Conservation (phyloP, 805 yeast species). For the Lipomyces lipofer region DNA sequence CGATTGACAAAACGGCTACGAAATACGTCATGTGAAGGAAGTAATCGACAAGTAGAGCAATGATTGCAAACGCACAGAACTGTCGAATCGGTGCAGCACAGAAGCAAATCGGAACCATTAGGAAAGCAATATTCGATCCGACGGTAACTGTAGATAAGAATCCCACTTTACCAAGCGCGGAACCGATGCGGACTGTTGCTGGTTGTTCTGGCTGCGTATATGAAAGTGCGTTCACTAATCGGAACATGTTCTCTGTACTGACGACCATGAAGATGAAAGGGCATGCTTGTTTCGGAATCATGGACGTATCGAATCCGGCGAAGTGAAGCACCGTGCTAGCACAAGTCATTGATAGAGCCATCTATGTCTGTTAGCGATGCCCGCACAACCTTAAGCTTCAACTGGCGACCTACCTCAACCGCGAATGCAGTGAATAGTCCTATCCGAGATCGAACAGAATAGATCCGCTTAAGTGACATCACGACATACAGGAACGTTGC, state of each 20-base stretch:
- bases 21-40: constrained; percentile 63
- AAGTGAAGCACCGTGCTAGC: constrained; percentile 16
- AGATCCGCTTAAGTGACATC: constrained; percentile 43
- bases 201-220: constrained; percentile 48
- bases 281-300: constrained; percentile 39
- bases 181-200: constrained; percentile 43
- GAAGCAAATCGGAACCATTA: constrained; percentile 32
- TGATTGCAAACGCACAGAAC: constrained; percentile 48
- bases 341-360: constrained; percentile 17
- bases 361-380: not conserved
- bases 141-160: constrained; percentile 45
- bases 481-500: constrained; percentile 35
- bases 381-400: not conserved
- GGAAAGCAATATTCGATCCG: constrained; percentile 35
- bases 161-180: constrained; percentile 43
- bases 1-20: constrained; percentile 65
- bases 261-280: constrained; percentile 47
- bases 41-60: constrained; percentile 59
- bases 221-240: constrained; percentile 46
- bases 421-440: constrained; percentile 48
- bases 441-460: constrained; percentile 46
- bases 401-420: constrained; percentile 41
- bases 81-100: constrained; percentile 28
- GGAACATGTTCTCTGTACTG: constrained; percentile 51
- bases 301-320: constrained; percentile 4